Percentiles rank a stretch among this genome's conserved stretches.
Conservation (phyloP, 106 monocot species). For the Narthecium ossifragum region DNA sequence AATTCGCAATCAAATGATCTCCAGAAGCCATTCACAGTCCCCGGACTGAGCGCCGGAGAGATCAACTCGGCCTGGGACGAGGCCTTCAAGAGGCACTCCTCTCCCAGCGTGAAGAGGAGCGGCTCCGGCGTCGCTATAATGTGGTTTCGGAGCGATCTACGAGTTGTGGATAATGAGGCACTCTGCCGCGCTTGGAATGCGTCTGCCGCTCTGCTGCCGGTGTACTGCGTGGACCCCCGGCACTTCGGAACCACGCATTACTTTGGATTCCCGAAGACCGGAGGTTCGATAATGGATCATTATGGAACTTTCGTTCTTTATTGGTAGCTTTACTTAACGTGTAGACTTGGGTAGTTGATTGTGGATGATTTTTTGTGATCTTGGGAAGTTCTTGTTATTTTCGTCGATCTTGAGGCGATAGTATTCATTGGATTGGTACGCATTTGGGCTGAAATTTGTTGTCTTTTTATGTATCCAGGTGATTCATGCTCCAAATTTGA, state of each 20-base stretch:
- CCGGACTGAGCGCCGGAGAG: constrained; percentile 39
- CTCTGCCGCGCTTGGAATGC: constrained; percentile 47
- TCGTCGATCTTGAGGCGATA: too few relatives aligned
- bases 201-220: constrained; percentile 61
- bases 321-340: too few relatives aligned
- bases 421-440: too few relatives aligned
- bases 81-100: constrained; percentile 33
- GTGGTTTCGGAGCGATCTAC: constrained; percentile 94
- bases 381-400: too few relatives aligned
- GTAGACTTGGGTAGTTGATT: too few relatives aligned
- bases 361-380: too few relatives aligned
- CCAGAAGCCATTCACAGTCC: constrained; percentile 27
- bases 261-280: constrained; percentile 91
- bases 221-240: constrained; percentile 85
- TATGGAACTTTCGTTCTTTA: too few relatives aligned
- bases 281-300: too few relatives aligned
- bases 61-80: constrained; percentile 22
- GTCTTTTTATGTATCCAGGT: too few relatives aligned
- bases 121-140: constrained; percentile 69
- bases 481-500: too few relatives aligned
- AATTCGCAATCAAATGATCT: not conserved
- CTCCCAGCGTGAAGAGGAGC: constrained; percentile 26
- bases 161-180: constrained; percentile 79
- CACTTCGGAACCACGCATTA: constrained; percentile 48
- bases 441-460: too few relatives aligned